Base-by-base conservation (phyloP, 1,284 basidiomycete species). In the Amylostereum areolatum region DNA sequence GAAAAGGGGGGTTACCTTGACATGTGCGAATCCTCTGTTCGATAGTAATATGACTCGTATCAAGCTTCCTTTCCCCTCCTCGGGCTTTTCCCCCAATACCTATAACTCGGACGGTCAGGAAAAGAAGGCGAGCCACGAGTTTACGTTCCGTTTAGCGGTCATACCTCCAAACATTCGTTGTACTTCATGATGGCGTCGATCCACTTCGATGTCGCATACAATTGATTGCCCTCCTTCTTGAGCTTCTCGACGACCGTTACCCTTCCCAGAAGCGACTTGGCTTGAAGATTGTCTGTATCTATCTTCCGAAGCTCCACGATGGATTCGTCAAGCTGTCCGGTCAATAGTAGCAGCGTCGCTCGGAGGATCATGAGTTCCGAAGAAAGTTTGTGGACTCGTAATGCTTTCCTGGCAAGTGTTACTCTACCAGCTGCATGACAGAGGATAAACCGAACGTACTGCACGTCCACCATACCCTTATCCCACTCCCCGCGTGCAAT, bases 401-500 rank as follows among this genome's bases (percentile, higher is more conserved):
- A 12, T 49, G 54, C 18, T 3, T 40, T 12, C 25, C 28, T 35
- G 12, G 33, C 11, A 43, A 10, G 8, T 12, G 33, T n/a, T 31
- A 12, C n/a, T 5, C n/a, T 25, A 46, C 12, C 24, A 28, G 18
- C 18, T 37, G n/a, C 24, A 31, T 6, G 25, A 37, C 32, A n/a
- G 35, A 10, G 24, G 42, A 11, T 28, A 25, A 43, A 42, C 8
- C 12, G 30, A 2, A 46, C 56, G 24, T 35, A 59, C 58, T 55
- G 48, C 1, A 52, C 49, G 6, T 30, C 27, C 9, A 33, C 43
- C 10, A 41, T 43, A 3, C 52, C 58, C 4, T 34, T 43, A 2
- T 50, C 52, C 58, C 55, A 55, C 2, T 44, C 29, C n/a, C 51
- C 42, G 27, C 57, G 52, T 7, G 50, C 55, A 7, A 59, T 45